These are phyloP conservation scores for Ceratocystis lukuohia DNA, from an alignment of 2,329 filamentous ascomycete species.

Conservation along the genomic window DNA sequence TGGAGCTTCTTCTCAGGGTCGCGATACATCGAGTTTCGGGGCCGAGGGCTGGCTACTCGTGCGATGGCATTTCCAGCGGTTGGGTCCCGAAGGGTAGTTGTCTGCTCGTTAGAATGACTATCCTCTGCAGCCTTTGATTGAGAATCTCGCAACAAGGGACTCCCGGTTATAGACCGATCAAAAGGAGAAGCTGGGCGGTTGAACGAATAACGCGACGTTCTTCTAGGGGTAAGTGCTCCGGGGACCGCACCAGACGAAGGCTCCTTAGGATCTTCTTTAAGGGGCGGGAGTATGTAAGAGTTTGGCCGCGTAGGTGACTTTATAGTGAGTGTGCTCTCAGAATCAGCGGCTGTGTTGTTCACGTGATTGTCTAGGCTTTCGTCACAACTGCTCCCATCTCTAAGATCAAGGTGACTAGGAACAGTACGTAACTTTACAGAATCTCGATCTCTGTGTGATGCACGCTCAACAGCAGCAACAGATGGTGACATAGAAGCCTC, in stretches of 20 bases:
- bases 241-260: neutral
- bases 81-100: constrained; percentile 26
- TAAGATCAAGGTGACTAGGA: constrained; percentile 11
- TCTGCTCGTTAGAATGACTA: constrained; percentile 37
- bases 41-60: constrained; percentile 20
- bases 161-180: constrained; percentile 1
- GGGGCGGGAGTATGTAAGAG: neutral
- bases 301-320: neutral
- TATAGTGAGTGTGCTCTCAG: neutral
- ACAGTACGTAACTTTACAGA: constrained; percentile 12
- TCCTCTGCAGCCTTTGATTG: constrained; percentile 27
- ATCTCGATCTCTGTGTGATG: constrained; percentile 4
- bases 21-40: constrained; percentile 15
- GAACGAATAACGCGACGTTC: neutral
- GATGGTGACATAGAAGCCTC: constrained; percentile 14
- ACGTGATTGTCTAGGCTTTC: constrained; percentile 1
- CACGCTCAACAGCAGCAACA: neutral
- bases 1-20: constrained; percentile 20
- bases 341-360: neutral
- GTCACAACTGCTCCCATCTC: constrained; percentile 4
- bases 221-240: neutral
- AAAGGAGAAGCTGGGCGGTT: constrained; percentile 3
- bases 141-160: constrained; percentile 17
- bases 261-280: constrained; percentile 3
- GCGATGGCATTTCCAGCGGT: constrained; percentile 19